These are phyloP conservation scores for Dorcoceras hygrometricum DNA, from an alignment of 257 asterid genomes.

Conservation along the genomic window DNA sequence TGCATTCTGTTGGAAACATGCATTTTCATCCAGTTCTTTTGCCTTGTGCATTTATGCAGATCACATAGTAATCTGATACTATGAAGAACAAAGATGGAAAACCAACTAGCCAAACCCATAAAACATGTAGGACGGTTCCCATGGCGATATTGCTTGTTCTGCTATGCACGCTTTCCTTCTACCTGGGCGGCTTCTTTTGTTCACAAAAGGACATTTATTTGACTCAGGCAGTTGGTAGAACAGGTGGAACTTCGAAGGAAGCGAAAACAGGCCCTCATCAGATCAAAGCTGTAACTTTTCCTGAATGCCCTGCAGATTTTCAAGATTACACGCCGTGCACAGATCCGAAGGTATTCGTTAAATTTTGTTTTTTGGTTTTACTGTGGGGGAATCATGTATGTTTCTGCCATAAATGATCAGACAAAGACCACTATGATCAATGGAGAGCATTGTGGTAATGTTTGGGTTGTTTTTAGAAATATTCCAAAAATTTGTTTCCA, in stretches of 20 bases:
- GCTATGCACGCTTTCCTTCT: conserved; percentile 88
- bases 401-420: background rate
- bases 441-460: background rate
- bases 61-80: conserved; percentile 37
- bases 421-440: background rate
- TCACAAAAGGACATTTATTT: conserved; percentile 50
- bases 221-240: conserved; percentile 29
- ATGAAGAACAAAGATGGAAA: conserved; percentile 94
- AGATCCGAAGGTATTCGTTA: conserved; percentile 70
- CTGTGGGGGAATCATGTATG: background rate
- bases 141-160: conserved; percentile 64
- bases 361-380: conserved; percentile 8
- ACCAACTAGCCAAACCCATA: conserved; percentile 48
- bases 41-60: conserved; percentile 31
- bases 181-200: conserved; percentile 85
- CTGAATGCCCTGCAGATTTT: conserved; percentile 67
- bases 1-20: conserved; percentile 1
- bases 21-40: background rate
- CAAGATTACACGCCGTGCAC: conserved; percentile 99
- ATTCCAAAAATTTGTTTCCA: background rate
- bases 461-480: background rate
- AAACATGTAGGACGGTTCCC: conserved; percentile 52
- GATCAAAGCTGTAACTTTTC: conserved; percentile 50
- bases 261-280: conserved; percentile 46
- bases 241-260: conserved; percentile 32